Base-by-base conservation (phyloP, 495 filamentous ascomycete species). In the Aspergillus sparsus region DNA sequence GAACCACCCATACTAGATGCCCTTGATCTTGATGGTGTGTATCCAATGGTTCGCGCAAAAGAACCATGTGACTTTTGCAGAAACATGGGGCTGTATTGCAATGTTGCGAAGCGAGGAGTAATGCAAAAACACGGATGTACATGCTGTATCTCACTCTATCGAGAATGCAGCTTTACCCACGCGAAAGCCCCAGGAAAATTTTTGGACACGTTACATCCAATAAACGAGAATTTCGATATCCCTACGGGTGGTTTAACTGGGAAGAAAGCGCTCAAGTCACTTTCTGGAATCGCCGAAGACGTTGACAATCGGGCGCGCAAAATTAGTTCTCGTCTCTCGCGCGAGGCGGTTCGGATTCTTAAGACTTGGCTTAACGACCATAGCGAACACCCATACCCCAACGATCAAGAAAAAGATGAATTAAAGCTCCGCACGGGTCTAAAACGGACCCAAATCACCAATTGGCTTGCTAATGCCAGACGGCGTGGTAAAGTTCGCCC, bases 401-500 rank as follows among this genome's bases (percentile, higher is more conserved):
- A 79, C 32, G 89, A 93, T 27, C 81, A 87, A 44, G 88, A 94
- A 68, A 93, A 91, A 71, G 86, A 90, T 45, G 78, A 83, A 62
- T 79, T 95, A 16, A 85, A 88, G 66, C 74, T 80, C 46, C 79
- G 82, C 59, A 95, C 91, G 2, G 89, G 89, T 11, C 80, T 95
- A 31, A 91, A 79, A 61, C 82, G 85, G 62, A 86, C 77, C 10
- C 91, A 95, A 69, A 89, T 95, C 52, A 85, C 85, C 27, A 93
- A 93, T 67, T 94, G 90, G 91, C 82, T 95, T 10, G 91, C 91
- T 52, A 95, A 95, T 70, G 89, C 90, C 55, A 85, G 90, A 41
- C 83, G 91, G 37, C 79, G 90, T 56, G 85, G 87, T 57, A 93
- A 93, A 77, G 82, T 87, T 53, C 81, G 83, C 32, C 76, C 83